phyloP scores from a whole-genome alignment of 495 filamentous ascomycete genomes.

The Cudoniella acicularis region DNA sequence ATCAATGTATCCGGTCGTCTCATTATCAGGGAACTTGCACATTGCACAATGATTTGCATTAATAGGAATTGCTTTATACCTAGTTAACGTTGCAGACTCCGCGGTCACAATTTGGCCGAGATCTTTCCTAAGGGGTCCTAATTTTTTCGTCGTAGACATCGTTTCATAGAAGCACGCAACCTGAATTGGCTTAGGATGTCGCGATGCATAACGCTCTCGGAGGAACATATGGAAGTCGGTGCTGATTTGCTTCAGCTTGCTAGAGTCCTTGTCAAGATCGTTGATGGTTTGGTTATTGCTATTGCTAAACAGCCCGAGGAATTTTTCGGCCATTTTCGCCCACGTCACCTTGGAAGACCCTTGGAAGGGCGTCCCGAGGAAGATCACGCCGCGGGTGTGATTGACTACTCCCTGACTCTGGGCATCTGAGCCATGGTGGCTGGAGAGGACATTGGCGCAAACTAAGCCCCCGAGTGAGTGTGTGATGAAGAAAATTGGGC shows the following conservation, averaged over 20 bases:
- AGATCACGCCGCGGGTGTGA: background rate
- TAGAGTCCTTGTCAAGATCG: conserved; percentile 4
- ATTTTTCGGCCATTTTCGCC: background rate
- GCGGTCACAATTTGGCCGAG: conserved; percentile 1
- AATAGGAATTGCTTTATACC: background rate
- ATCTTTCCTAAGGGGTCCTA: background rate
- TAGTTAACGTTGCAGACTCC: background rate
- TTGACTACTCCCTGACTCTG: background rate
- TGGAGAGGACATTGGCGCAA: background rate
- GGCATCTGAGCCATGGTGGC: background rate
- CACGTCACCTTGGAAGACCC: background rate
- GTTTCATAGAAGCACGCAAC: conserved; percentile 7
- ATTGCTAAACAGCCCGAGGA: background rate
- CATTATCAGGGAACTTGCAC: conserved; percentile 3
- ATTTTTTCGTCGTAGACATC: background rate
- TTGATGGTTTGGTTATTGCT: background rate
- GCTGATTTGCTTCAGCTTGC: conserved; percentile 1
- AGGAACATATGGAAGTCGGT: background rate
- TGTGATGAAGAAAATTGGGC: conserved; percentile 6
- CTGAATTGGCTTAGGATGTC: background rate
- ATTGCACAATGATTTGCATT: background rate
- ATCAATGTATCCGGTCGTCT: background rate
- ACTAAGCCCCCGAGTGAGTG: conserved; percentile 8
- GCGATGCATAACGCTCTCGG: background rate
- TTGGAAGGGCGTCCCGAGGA: conserved; percentile 9